Conservation (phyloP, 345 rosid species). For the Brassica cretica region DNA sequence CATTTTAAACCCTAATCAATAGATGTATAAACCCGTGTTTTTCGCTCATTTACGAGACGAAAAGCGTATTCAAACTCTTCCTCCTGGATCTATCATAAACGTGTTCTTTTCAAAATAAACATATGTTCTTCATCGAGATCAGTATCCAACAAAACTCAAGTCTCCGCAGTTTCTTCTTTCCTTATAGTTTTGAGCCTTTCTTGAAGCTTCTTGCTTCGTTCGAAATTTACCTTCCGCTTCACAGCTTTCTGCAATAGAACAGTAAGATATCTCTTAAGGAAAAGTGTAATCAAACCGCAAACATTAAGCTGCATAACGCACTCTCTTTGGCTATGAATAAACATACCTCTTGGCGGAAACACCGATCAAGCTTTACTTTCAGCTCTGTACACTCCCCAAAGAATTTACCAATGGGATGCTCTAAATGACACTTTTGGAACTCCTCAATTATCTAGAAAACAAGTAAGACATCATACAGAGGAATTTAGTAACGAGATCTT, state of each 20-base stretch:
- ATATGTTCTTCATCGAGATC: background rate
- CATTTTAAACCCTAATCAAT: background rate
- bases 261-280: slow-evolving; percentile 15
- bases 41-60: background rate
- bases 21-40: background rate
- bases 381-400: slow-evolving; percentile 85
- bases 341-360: slow-evolving; percentile 79
- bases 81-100: background rate
- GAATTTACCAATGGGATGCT: slow-evolving; percentile 82
- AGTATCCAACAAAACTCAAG: slow-evolving; percentile 19
- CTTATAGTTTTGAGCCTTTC: slow-evolving; percentile 53
- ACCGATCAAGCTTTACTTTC: slow-evolving; percentile 78
- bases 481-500: background rate
- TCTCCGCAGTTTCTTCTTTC: slow-evolving; percentile 55
- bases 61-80: background rate
- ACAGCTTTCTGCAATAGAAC: slow-evolving; percentile 63
- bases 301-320: slow-evolving; percentile 1
- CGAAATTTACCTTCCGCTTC: slow-evolving; percentile 88
- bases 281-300: background rate
- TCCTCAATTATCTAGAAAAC: slow-evolving; percentile 69
- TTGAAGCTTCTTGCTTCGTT: slow-evolving; percentile 51
- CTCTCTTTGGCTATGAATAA: background rate
- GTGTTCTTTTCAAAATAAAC: background rate
- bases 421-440: slow-evolving; percentile 85
- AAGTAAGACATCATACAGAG: background rate